These are phyloP conservation scores for Myriosclerotinia scirpicola DNA, from an alignment of 2,329 filamentous ascomycete genomes.

Conservation along the genomic window DNA sequence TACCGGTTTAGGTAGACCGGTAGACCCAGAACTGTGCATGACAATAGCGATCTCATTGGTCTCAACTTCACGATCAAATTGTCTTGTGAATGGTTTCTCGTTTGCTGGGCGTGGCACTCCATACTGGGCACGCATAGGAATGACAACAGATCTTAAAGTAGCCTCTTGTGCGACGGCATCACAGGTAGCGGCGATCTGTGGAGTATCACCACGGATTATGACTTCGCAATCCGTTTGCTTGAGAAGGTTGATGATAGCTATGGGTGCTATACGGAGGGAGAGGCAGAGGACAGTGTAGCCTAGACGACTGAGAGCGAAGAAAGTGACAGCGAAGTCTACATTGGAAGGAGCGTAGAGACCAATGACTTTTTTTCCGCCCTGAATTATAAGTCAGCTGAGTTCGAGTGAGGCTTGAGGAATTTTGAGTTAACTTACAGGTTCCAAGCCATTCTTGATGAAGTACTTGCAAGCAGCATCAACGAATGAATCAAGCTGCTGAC, in stretches of 20 bases:
- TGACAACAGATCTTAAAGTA: constrained; percentile 21
- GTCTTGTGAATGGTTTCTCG: constrained; percentile 16
- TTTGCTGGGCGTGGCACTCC: constrained; percentile 9
- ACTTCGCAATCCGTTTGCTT: constrained; percentile 41
- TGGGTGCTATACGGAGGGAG: constrained; percentile 52
- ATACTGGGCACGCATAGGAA: constrained; percentile 25
- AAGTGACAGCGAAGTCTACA: constrained; percentile 52
- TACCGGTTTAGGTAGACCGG: constrained; percentile 63
- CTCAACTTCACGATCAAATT: constrained; percentile 22
- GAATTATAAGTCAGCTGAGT: not conserved
- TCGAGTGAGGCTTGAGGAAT: not conserved
- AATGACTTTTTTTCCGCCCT: constrained; percentile 26
- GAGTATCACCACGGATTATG: constrained; percentile 26
- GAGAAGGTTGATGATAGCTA: constrained; percentile 50
- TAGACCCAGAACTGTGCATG: constrained; percentile 48
- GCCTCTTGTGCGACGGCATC: constrained; percentile 17
- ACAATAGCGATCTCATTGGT: constrained; percentile 27
- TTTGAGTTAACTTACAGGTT: constrained; percentile 23
- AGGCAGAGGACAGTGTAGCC: constrained; percentile 55
- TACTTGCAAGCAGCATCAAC: constrained; percentile 31
- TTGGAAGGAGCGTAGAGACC: constrained; percentile 35
- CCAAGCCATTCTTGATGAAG: constrained; percentile 19
- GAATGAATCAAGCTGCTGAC: constrained; percentile 30
- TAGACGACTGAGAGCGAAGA: constrained; percentile 53
- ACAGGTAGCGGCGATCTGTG: constrained; percentile 11